phyloP scores from a whole-genome alignment of 768 basidiomycete genomes.

The Myochromella boudieri region DNA sequence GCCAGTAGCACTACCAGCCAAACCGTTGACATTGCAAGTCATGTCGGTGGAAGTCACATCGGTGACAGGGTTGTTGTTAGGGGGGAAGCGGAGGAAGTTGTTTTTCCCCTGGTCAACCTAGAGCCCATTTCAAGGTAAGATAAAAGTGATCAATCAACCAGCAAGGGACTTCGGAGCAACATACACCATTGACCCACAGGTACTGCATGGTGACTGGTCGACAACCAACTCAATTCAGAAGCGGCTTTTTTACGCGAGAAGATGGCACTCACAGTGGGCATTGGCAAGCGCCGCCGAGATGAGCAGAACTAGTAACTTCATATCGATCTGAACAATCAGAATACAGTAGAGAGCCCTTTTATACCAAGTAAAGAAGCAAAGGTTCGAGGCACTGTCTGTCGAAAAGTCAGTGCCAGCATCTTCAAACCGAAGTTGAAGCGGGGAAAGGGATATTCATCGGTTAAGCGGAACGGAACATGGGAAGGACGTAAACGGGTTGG shows the following conservation, averaged over 20 bases:
- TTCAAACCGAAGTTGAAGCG: slow-evolving; percentile 8
- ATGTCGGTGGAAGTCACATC: slow-evolving; percentile 49
- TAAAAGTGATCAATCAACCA: background rate
- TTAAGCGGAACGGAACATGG: background rate
- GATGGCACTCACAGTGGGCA: slow-evolving; percentile 35
- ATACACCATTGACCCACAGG: slow-evolving; percentile 45
- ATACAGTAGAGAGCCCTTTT: too few relatives aligned
- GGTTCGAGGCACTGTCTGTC: background rate
- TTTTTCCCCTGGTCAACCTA: slow-evolving; percentile 45
- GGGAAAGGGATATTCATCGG: slow-evolving; percentile 13
- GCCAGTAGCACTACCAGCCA: slow-evolving; percentile 33
- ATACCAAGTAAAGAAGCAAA: background rate
- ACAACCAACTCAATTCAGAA: background rate
- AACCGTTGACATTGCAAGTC: slow-evolving; percentile 51
- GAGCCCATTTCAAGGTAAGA: too few relatives aligned
- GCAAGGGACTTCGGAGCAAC: slow-evolving; percentile 1
- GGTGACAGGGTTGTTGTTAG: slow-evolving; percentile 55
- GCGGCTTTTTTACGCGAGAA: background rate
- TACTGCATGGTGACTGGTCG: slow-evolving; percentile 48
- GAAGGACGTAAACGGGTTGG: background rate
- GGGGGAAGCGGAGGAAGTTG: slow-evolving; percentile 42
- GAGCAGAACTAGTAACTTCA: slow-evolving; percentile 37
- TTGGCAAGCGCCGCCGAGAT: slow-evolving; percentile 36
- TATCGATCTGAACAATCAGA: slow-evolving; percentile 18
- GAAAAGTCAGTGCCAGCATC: too few relatives aligned